Percentiles rank a stretch among this genome's conserved stretches.
Evolutionary conservation across 257 asterid genomes (phyloP).

Genomic region (Nicotiana tabacum): DNA sequence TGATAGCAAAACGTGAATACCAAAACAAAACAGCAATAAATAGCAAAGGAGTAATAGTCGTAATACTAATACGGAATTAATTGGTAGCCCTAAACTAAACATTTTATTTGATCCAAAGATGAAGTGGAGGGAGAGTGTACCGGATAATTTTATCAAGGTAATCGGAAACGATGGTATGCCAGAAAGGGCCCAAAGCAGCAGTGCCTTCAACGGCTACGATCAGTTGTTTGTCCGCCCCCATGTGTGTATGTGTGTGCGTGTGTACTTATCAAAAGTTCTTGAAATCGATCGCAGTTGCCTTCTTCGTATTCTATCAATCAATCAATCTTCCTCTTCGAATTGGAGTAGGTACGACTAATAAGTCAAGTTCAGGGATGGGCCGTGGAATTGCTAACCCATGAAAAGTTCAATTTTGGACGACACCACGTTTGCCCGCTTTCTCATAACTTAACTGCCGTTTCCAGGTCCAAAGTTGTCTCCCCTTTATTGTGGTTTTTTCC

Average conservation of each 20-base stretch:
- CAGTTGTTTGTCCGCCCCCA: constrained; percentile 53
- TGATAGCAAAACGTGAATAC: background rate
- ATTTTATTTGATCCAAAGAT: background rate
- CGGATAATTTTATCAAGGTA: constrained; percentile 79
- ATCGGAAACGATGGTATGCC: constrained; percentile 73
- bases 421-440: background rate
- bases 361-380: background rate
- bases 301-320: background rate
- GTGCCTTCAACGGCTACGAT: constrained; percentile 96
- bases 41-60: background rate
- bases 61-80: background rate
- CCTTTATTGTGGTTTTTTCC: background rate
- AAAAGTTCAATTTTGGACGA: background rate
- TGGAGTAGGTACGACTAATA: too few relatives aligned
- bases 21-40: background rate
- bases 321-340: background rate
- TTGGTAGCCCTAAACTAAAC: background rate
- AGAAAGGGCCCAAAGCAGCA: constrained; percentile 82
- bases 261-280: too few relatives aligned
- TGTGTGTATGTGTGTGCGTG: background rate
- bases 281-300: background rate
- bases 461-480: background rate
- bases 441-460: background rate
- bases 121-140: constrained; percentile 26
- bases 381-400: background rate